A percentile compares a stretch with the other conserved stretches of the same genome.
Evolutionary conservation across 805 yeast species (phyloP).

Genomic region (Wickerhamomyces sydowiorum): DNA sequence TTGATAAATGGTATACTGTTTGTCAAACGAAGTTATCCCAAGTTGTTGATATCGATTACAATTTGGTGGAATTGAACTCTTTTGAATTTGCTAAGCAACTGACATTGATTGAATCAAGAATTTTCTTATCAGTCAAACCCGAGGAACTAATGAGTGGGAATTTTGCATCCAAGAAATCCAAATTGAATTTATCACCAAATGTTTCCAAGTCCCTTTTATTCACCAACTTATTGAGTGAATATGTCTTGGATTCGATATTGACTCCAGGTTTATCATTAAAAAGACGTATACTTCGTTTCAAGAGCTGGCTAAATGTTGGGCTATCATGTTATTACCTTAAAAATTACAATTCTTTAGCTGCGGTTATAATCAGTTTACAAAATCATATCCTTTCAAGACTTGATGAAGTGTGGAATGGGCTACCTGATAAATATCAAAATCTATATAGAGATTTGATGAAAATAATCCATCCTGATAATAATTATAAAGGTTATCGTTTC

Average conservation of each 20-base stretch:
- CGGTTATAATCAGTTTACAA: conserved; percentile 72
- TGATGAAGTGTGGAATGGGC: conserved; percentile 48
- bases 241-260: conserved; percentile 64
- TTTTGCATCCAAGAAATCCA: conserved; percentile 53
- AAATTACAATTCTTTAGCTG: conserved; percentile 74
- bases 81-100: conserved; percentile 74
- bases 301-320: conserved; percentile 71
- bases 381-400: conserved; percentile 65
- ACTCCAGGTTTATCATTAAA: conserved; percentile 42
- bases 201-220: conserved; percentile 56
- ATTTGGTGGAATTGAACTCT: conserved; percentile 46
- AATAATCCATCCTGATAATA: conserved; percentile 70
- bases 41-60: conserved; percentile 8
- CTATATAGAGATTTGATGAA: conserved; percentile 59
- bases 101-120: conserved; percentile 62
- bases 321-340: conserved; percentile 66
- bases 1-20: conserved; percentile 51
- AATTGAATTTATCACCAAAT: conserved; percentile 56
- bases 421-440: conserved; percentile 55
- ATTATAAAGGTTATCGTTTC: conserved; percentile 61
- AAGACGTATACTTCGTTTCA: conserved; percentile 48
- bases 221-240: conserved; percentile 67
- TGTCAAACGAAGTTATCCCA: conserved; percentile 34
- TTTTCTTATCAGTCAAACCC: conserved; percentile 58
- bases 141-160: conserved; percentile 64